These are phyloP conservation scores for Sugiyamaella novakii DNA, from an alignment of 1,139 yeast species.

Conservation along the genomic window DNA sequence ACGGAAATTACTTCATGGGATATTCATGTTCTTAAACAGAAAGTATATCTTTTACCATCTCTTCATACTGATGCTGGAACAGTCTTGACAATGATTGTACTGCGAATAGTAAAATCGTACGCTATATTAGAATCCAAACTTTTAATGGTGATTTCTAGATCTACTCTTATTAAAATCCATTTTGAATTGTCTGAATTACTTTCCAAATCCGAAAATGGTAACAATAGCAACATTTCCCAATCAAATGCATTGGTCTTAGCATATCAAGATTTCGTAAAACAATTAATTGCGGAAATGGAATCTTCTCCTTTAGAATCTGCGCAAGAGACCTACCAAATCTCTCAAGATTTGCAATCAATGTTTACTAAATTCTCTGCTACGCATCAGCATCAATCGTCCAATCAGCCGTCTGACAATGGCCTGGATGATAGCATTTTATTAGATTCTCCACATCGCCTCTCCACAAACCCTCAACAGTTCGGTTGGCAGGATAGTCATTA, in stretches of 20 bases:
- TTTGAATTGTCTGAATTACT: slow-evolving; percentile 39
- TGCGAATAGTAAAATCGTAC: slow-evolving; percentile 37
- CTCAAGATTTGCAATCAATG: slow-evolving; percentile 41
- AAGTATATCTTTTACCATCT: slow-evolving; percentile 33
- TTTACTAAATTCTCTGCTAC: slow-evolving; percentile 35
- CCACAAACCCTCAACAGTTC: slow-evolving; percentile 11
- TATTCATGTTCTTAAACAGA: slow-evolving; percentile 37
- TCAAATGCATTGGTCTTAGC: slow-evolving; percentile 35
- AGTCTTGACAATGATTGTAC: slow-evolving; percentile 40
- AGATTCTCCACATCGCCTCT: slow-evolving; percentile 12
- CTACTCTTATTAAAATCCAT: slow-evolving; percentile 42
- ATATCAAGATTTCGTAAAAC: slow-evolving; percentile 40
- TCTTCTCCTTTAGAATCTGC: slow-evolving; percentile 39
- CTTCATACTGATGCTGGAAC: slow-evolving; percentile 40
- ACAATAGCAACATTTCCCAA: slow-evolving; percentile 1
- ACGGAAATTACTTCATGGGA: slow-evolving; percentile 39
- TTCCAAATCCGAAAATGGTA: slow-evolving; percentile 22
- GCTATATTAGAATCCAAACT: slow-evolving; percentile 39
- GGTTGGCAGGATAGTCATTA: slow-evolving; percentile 19
- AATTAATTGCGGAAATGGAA: slow-evolving; percentile 40
- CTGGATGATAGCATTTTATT: slow-evolving; percentile 9
- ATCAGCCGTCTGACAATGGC: slow-evolving; percentile 10
- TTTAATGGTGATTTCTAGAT: slow-evolving; percentile 41
- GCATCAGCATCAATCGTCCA: slow-evolving; percentile 1
- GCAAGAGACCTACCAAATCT: slow-evolving; percentile 43